phyloP scores from a whole-genome alignment of 2,329 filamentous ascomycete species.

The Colletotrichum acutatum region DNA sequence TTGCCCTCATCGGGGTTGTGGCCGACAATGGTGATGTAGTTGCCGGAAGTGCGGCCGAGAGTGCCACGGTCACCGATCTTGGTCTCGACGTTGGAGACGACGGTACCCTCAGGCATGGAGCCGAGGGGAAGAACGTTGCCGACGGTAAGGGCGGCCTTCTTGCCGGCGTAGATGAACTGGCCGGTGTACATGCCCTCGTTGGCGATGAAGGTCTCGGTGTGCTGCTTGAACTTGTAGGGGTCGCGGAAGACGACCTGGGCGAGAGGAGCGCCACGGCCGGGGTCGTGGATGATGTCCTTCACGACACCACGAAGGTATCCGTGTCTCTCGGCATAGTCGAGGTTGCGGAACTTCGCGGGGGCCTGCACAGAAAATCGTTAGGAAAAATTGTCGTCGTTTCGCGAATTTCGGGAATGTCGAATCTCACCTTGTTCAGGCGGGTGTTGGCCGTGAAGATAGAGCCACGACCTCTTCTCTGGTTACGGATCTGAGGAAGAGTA shows the following conservation, averaged over 20 bases:
- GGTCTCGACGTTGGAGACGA: slow-evolving; percentile 99
- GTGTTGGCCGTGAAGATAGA: slow-evolving; percentile 79
- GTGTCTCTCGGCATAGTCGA: slow-evolving; percentile 97
- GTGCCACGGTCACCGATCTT: slow-evolving; percentile 97
- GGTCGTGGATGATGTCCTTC: slow-evolving; percentile 99
- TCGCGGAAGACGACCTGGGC: slow-evolving; percentile 97
- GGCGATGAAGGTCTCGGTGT: slow-evolving; percentile 99
- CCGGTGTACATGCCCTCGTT: slow-evolving; percentile 99
- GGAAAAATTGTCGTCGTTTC: slow-evolving; percentile 28
- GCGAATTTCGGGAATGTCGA: slow-evolving; percentile 58
- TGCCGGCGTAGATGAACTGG: slow-evolving; percentile 99
- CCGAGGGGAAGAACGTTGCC: slow-evolving; percentile 96
- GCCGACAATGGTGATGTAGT: slow-evolving; percentile 98
- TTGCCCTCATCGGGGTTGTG: slow-evolving; percentile 99
- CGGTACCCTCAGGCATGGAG: slow-evolving; percentile 98
- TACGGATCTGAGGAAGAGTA: slow-evolving; percentile 61
- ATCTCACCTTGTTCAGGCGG: slow-evolving; percentile 91
- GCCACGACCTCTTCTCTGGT: slow-evolving; percentile 71
- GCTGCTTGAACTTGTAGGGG: slow-evolving; percentile 97
- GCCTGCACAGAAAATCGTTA: slow-evolving; percentile 39
- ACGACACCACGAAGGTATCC: slow-evolving; percentile 98
- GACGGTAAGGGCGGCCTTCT: slow-evolving; percentile 96
- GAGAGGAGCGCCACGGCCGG: slow-evolving; percentile 96
- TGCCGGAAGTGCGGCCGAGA: slow-evolving; percentile 96
- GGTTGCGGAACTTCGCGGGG: slow-evolving; percentile 87